Conservation (phyloP, 1,139 yeast genomes). For the Saccharomyces hybrid region DNA sequence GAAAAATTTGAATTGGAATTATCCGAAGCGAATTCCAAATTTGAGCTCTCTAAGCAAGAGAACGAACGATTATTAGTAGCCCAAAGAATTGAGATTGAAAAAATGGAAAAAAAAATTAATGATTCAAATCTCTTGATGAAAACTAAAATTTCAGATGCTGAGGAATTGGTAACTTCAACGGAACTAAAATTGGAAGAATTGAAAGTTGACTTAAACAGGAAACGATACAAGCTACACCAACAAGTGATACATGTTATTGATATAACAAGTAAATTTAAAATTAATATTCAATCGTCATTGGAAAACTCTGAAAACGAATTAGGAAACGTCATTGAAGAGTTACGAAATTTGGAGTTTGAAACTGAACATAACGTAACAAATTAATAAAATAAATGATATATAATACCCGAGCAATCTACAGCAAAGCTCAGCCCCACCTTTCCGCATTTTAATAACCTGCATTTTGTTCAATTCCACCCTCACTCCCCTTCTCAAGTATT, state of each 20-base stretch:
- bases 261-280: conserved; percentile 53
- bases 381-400: neutral
- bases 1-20: conserved; percentile 51
- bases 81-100: conserved; percentile 45
- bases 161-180: conserved; percentile 29
- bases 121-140: conserved; percentile 45
- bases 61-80: conserved; percentile 42
- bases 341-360: conserved; percentile 4
- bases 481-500: neutral
- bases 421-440: neutral
- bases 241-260: conserved; percentile 52
- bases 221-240: conserved; percentile 44
- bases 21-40: conserved; percentile 40
- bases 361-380: neutral
- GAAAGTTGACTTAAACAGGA: conserved; percentile 32
- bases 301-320: conserved; percentile 43
- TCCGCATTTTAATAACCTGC: neutral
- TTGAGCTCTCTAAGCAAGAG: conserved; percentile 39
- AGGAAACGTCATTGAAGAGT: conserved; percentile 5
- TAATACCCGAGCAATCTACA: neutral
- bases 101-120: conserved; percentile 42
- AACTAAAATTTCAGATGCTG: conserved; percentile 29
- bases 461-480: neutral
- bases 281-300: conserved; percentile 51
- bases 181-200: conserved; percentile 29